Percentiles rank a stretch among this genome's conserved stretches.
phyloP scores from a whole-genome alignment of 1,284 basidiomycete species.

The Cystobasidium pallidum region DNA sequence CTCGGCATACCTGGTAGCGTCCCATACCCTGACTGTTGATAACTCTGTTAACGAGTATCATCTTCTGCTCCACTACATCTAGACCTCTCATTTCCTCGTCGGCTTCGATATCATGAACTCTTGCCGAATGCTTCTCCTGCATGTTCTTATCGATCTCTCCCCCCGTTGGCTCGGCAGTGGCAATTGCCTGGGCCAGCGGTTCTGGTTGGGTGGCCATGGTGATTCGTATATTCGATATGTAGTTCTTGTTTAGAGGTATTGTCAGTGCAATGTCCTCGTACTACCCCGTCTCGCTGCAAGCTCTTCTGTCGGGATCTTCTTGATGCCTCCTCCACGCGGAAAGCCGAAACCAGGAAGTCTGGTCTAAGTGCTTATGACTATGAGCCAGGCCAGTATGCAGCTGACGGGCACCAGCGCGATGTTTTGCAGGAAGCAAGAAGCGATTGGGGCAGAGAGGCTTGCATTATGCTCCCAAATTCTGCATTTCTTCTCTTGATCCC shows the following conservation, averaged over 20 bases:
- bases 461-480: neutral
- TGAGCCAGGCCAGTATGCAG: too few species aligned
- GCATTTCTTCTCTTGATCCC: neutral
- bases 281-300: too few species aligned
- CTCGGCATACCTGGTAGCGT: constrained; percentile 64
- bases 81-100: constrained; percentile 31
- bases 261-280: too few species aligned
- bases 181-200: constrained; percentile 7
- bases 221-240: too few species aligned
- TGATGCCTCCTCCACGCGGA: too few species aligned
- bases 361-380: too few species aligned
- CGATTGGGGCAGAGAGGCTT: too few species aligned
- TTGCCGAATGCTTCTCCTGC: constrained; percentile 5
- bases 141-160: neutral
- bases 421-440: too few species aligned
- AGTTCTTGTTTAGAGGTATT: too few species aligned
- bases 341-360: too few species aligned
- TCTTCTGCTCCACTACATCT: constrained; percentile 42
- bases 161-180: constrained; percentile 14
- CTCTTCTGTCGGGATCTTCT: too few species aligned
- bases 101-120: constrained; percentile 28
- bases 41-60: constrained; percentile 64
- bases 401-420: too few species aligned
- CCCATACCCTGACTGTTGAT: constrained; percentile 74
- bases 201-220: constrained; percentile 22